phyloP scores from a whole-genome alignment of 1,284 basidiomycete species.

The Inonotus obliquus region DNA sequence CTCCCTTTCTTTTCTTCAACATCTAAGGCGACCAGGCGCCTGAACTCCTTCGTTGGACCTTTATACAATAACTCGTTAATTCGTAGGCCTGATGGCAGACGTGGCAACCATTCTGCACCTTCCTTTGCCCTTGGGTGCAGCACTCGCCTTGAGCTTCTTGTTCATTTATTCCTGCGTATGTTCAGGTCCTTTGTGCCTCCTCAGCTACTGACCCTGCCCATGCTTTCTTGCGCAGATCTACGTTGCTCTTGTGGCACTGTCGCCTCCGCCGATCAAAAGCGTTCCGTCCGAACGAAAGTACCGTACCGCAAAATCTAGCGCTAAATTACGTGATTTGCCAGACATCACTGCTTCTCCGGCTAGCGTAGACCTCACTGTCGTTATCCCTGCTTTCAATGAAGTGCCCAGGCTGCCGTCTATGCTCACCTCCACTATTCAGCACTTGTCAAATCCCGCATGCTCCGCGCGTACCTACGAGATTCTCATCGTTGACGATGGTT shows the following conservation, averaged over 20 bases:
- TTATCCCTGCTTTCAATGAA: constrained; percentile 93
- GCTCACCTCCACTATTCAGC: constrained; percentile 69
- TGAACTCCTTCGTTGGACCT: not conserved
- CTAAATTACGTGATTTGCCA: constrained; percentile 46
- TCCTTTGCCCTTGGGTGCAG: not conserved
- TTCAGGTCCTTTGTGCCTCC: not conserved
- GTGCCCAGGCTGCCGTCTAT: constrained; percentile 73
- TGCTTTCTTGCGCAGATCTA: constrained; percentile 44
- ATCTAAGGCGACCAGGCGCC: not conserved
- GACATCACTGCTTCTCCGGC: constrained; percentile 44
- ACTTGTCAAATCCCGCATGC: constrained; percentile 39
- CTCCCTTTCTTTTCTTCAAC: not conserved
- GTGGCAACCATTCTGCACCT: not conserved
- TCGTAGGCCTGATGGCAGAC: not conserved
- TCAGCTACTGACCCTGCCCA: not conserved
- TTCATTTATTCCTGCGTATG: constrained; percentile 1
- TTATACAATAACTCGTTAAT: not conserved
- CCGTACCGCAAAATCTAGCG: constrained; percentile 46
- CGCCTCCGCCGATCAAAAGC: constrained; percentile 61
- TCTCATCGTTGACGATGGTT: constrained; percentile 88
- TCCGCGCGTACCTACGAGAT: constrained; percentile 66
- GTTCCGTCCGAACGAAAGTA: constrained; percentile 63
- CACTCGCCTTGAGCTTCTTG: not conserved
- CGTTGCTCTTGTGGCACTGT: constrained; percentile 57
- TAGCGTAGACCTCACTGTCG: constrained; percentile 64